Conservation (phyloP, 2,329 filamentous ascomycete genomes). For the Nannizzia gypsea region DNA sequence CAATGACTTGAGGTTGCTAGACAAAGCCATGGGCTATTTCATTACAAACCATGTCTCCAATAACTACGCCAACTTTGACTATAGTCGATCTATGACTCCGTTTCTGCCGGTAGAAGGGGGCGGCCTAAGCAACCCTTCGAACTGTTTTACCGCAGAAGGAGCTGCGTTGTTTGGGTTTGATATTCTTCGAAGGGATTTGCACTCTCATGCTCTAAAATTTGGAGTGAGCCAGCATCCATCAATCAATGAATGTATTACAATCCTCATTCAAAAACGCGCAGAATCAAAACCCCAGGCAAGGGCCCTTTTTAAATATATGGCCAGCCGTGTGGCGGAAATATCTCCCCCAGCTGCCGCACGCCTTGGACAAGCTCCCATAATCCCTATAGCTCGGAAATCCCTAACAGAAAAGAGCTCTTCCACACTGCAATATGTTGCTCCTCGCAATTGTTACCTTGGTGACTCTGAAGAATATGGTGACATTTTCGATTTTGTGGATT, state of each 20-base stretch:
- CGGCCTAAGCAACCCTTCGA: slow-evolving; percentile 56
- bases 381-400: slow-evolving; percentile 48
- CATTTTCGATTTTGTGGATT: slow-evolving; percentile 96
- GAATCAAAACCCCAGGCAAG: slow-evolving; percentile 53
- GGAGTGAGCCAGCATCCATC: slow-evolving; percentile 74
- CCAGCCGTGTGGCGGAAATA: slow-evolving; percentile 63
- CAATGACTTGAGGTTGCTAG: slow-evolving; percentile 45
- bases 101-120: slow-evolving; percentile 65
- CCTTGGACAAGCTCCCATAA: slow-evolving; percentile 55
- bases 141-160: slow-evolving; percentile 71
- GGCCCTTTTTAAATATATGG: slow-evolving; percentile 71
- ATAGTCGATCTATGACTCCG: slow-evolving; percentile 42
- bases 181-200: slow-evolving; percentile 64
- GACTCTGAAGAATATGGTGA: slow-evolving; percentile 61
- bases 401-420: slow-evolving; percentile 29
- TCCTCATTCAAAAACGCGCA: slow-evolving; percentile 61
- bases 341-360: slow-evolving; percentile 47
- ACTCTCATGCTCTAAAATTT: slow-evolving; percentile 70
- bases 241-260: slow-evolving; percentile 62
- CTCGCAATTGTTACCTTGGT: slow-evolving; percentile 70
- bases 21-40: slow-evolving; percentile 68
- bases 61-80: slow-evolving; percentile 56
- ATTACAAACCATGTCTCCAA: slow-evolving; percentile 68
- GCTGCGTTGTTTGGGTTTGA: slow-evolving; percentile 69
- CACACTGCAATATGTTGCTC: slow-evolving; percentile 47